phyloP scores from a whole-genome alignment of 768 basidiomycete species.

The Lactarius psammicola region DNA sequence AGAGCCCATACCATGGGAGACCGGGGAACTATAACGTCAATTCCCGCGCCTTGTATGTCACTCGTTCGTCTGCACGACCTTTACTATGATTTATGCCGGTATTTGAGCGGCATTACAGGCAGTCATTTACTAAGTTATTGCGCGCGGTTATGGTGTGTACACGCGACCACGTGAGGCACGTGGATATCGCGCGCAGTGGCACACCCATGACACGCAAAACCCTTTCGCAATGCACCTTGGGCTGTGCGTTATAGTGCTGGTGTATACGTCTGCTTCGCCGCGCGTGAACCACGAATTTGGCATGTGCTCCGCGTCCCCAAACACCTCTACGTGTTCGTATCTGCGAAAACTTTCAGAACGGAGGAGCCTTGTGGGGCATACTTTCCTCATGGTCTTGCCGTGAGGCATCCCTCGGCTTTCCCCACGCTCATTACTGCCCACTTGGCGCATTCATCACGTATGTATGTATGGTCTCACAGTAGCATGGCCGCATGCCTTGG shows the following conservation, averaged over 20 bases:
- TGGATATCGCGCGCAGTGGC: conserved; percentile 14
- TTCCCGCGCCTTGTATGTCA: conserved; percentile 32
- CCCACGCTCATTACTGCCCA: neutral
- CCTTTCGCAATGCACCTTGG: conserved; percentile 17
- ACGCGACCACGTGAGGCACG: conserved; percentile 30
- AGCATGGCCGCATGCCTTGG: conserved; percentile 22
- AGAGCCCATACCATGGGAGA: conserved; percentile 80
- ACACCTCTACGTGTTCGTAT: neutral
- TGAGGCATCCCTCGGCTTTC: conserved; percentile 6
- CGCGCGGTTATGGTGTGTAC: conserved; percentile 19
- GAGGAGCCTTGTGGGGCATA: neutral
- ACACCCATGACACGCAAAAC: conserved; percentile 3
- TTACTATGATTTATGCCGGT: conserved; percentile 20
- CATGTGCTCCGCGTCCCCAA: conserved; percentile 14
- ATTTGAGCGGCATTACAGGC: conserved; percentile 14
- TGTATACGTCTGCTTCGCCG: conserved; percentile 14
- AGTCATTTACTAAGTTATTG: neutral
- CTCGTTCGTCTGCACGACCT: conserved; percentile 28
- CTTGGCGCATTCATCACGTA: conserved; percentile 14
- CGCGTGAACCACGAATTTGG: conserved; percentile 19
- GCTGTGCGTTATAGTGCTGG: conserved; percentile 16
- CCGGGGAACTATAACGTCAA: conserved; percentile 59
- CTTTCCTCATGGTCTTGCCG: neutral
- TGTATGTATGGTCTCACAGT: conserved; percentile 11
- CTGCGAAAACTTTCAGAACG: neutral